Evolutionary conservation across 257 asterid species (phyloP).

Genomic region (Dorcoceras hygrometricum): DNA sequence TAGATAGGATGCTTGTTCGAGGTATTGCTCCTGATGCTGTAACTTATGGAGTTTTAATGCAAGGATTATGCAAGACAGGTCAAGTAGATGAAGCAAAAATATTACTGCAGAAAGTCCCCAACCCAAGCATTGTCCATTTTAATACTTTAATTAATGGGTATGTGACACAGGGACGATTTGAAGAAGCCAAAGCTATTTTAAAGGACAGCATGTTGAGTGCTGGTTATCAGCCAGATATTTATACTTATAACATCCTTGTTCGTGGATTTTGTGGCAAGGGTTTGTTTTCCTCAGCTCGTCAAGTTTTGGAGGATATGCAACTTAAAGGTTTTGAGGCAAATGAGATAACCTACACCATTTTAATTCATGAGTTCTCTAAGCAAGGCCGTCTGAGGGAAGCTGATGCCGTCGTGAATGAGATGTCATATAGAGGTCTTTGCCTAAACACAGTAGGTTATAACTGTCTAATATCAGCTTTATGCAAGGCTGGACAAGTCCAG

Average conservation of each 20-base stretch:
- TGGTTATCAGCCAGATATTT: constrained; percentile 64
- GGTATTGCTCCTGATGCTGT: constrained; percentile 70
- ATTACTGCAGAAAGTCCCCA: constrained; percentile 61
- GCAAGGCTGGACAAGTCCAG: constrained; percentile 56
- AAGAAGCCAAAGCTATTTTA: constrained; percentile 68
- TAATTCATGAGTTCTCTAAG: constrained; percentile 74
- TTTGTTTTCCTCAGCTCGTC: constrained; percentile 55
- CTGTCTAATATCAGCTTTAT: constrained; percentile 69
- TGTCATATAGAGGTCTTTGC: constrained; percentile 54
- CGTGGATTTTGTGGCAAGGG: constrained; percentile 78
- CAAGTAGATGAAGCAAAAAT: constrained; percentile 62
- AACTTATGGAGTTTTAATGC: constrained; percentile 81
- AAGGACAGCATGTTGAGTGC: constrained; percentile 38
- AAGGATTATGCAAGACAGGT: constrained; percentile 66
- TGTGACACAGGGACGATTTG: constrained; percentile 42
- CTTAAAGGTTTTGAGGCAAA: constrained; percentile 54
- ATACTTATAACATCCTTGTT: constrained; percentile 70
- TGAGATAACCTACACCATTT: constrained; percentile 64
- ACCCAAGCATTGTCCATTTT: constrained; percentile 48
- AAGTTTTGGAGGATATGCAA: constrained; percentile 48
- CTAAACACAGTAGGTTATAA: constrained; percentile 77
- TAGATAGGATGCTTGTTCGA: constrained; percentile 80
- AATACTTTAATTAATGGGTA: constrained; percentile 76
- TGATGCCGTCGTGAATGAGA: constrained; percentile 45
- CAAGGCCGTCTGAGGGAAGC: constrained; percentile 68